Evolutionary conservation across 306 rosid genomes (phyloP), one percentile per base, ranked within the genome.

Genomic region (Cicer chorassanicum): DNA sequence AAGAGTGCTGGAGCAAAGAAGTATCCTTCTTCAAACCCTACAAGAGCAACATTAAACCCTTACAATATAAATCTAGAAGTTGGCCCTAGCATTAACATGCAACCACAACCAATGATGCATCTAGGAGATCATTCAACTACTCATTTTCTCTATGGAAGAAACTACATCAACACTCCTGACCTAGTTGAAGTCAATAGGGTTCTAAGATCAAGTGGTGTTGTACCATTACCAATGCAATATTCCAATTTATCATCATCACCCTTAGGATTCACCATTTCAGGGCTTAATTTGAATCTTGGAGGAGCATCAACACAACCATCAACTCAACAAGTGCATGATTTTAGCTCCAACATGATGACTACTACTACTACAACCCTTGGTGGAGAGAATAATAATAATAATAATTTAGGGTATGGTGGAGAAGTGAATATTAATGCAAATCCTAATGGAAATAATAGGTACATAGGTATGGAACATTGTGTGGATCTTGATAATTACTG

Each of bases 1-100:
- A 93, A 93, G 82, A 93, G 93, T 60, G 90, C 77, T 1, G 96
- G 98, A 6, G 84, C 81, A 15, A 93, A 89, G 60, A 93, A 93
- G 64, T 93, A 79, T 75, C 92, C 93, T 1, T 11, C 72, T 2
- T 68, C 91, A 4, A 85, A 65, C 78, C 93, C 83, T 65, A 18
- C 88, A 42, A 88, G 93, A 69, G 77, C 85, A 74, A 78, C 84
- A 50, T 67, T 73, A 39, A 87, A 91, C 41, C 92, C 98, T 21
- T 93, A 82, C 49, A 83, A 63, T 40, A 63, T 40, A 1, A 60
- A 66, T 85, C 76, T 91, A 1, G 97, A 90, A 70, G 84, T 85
- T 21, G 84, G 82, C 29, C 80, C 86, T 2, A 83, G 77, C 43
- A 72, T 85, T 13, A 11, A 57, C 4, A 29, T 84, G 61, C 86